These are phyloP conservation scores for Starmerella geochares DNA, from an alignment of 805 yeast genomes.

Conservation along the genomic window DNA sequence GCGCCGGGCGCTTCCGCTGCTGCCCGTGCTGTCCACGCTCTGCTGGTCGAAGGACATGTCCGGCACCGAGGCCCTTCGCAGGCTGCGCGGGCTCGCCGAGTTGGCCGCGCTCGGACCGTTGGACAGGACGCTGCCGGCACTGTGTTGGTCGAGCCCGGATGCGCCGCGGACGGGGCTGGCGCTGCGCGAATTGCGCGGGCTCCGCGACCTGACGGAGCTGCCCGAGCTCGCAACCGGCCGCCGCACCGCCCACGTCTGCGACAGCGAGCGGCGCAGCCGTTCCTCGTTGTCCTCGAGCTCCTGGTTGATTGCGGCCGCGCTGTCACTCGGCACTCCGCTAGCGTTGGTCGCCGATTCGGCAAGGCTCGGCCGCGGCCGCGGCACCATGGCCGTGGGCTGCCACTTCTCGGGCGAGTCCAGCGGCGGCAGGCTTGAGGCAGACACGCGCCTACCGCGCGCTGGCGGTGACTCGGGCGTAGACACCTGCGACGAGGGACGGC, in stretches of 20 bases:
- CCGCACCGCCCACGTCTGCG: neutral
- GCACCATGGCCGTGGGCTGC: neutral
- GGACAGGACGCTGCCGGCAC: neutral
- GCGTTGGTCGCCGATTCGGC: constrained; percentile 1
- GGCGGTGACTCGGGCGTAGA: no score
- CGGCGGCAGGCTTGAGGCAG: neutral
- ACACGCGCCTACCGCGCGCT: neutral
- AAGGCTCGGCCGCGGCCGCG: neutral
- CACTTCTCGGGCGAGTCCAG: constrained; percentile 5
- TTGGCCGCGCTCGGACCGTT: no score
- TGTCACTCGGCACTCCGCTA: neutral
- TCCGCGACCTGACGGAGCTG: neutral
- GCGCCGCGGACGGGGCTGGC: neutral
- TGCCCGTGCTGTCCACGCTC: constrained; percentile 1
- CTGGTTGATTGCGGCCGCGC: neutral
- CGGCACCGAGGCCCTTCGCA: no score
- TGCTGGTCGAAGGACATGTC: neutral
- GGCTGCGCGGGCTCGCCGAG: no score
- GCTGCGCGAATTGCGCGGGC: neutral
- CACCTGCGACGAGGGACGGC: no score
- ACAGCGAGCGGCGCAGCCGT: constrained; percentile 4
- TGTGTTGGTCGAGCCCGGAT: neutral
- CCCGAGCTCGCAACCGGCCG: neutral
- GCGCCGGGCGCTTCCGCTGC: constrained; percentile 1
- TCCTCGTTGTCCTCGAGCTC: constrained; percentile 2